Percentiles rank a stretch among this genome's conserved stretches.
Conservation (phyloP, 768 basidiomycete genomes). For the Lactifluus echinatus region DNA sequence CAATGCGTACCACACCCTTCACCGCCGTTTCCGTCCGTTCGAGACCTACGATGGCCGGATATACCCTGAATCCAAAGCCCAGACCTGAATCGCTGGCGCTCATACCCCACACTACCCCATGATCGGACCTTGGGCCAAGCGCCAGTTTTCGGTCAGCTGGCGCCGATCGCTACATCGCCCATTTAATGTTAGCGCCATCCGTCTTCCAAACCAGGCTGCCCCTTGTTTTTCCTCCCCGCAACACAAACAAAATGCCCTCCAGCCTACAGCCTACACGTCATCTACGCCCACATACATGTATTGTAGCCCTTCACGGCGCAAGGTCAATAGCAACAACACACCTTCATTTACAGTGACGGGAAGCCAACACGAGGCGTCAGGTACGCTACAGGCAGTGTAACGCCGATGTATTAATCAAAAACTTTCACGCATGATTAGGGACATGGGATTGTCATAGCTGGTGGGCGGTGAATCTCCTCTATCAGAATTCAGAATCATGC, state of each 20-base stretch:
- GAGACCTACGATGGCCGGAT: background rate
- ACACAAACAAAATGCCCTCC: background rate
- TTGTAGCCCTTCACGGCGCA: background rate
- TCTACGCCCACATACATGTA: too few species aligned
- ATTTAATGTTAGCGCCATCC: background rate
- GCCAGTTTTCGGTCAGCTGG: background rate
- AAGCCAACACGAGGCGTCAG: background rate
- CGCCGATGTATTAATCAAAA: background rate
- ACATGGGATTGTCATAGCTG: background rate
- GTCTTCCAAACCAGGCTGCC: background rate
- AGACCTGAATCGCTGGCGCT: constrained; percentile 6
- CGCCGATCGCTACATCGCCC: background rate
- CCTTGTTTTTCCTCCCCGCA: background rate
- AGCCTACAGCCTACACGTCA: too few species aligned
- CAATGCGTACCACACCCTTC: constrained; percentile 8
- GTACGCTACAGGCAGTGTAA: background rate
- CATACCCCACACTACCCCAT: constrained; percentile 16
- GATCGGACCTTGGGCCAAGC: background rate
- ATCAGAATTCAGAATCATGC: background rate
- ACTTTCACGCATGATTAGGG: background rate
- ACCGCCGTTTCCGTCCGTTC: constrained; percentile 4
- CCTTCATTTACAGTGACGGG: background rate
- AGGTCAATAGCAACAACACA: background rate
- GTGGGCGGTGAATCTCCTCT: background rate
- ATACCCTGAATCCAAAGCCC: background rate